phyloP scores from a whole-genome alignment of 441 rosid species.

The Biscutella auriculata region DNA sequence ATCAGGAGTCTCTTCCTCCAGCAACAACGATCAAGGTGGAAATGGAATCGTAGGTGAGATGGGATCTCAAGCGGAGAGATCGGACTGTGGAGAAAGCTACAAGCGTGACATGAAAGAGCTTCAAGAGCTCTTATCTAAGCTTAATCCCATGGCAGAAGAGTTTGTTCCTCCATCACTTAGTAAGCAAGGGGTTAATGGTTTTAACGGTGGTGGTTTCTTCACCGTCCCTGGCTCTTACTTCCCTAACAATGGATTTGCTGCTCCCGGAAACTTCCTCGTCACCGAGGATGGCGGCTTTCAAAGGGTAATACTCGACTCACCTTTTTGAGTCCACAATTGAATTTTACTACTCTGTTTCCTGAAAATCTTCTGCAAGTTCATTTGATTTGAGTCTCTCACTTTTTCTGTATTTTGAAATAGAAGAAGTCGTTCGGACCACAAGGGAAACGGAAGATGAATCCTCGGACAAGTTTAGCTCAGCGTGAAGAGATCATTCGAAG shows the following conservation, averaged over 20 bases:
- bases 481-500: conserved; percentile 66
- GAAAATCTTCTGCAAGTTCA: not conserved
- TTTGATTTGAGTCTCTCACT: conserved; percentile 4
- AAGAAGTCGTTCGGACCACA: conserved; percentile 46
- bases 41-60: conserved; percentile 24
- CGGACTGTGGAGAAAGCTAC: conserved; percentile 35
- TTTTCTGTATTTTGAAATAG: too few species aligned
- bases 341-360: not conserved
- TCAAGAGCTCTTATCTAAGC: conserved; percentile 75
- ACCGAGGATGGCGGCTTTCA: conserved; percentile 32
- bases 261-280: conserved; percentile 22
- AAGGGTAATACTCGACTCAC: conserved; percentile 38
- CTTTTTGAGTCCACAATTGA: not conserved
- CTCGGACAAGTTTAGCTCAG: conserved; percentile 76
- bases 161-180: conserved; percentile 70
- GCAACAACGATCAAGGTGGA: conserved; percentile 30
- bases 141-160: conserved; percentile 83
- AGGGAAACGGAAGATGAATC: conserved; percentile 54
- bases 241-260: conserved; percentile 9
- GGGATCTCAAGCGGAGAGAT: conserved; percentile 21
- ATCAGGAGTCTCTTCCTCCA: conserved; percentile 24
- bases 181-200: conserved; percentile 21
- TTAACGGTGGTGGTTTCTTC: conserved; percentile 28
- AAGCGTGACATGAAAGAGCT: conserved; percentile 61
- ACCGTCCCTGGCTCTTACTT: too few species aligned